Conservation (phyloP, 768 basidiomycete species). For the Cantharellus cinnabarinus region DNA sequence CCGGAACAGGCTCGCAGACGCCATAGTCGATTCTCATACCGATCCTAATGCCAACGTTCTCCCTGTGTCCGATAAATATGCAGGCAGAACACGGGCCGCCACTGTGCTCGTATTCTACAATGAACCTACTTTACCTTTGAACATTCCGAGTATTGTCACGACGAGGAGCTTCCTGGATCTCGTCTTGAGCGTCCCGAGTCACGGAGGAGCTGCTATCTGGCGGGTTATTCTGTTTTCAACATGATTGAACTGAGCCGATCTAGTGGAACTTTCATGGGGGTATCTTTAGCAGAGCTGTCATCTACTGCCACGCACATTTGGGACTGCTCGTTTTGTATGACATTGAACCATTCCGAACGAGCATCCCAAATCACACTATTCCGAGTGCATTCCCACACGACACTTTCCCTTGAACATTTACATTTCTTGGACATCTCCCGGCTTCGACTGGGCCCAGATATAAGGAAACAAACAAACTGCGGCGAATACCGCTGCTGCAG, state of each 20-base stretch:
- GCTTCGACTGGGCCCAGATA: not conserved
- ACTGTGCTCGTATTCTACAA: conserved; percentile 37
- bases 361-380: not conserved
- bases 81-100: conserved; percentile 16
- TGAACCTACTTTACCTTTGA: conserved; percentile 27
- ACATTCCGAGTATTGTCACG: conserved; percentile 22
- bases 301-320: too few species aligned
- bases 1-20: conserved; percentile 13
- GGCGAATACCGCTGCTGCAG: conserved; percentile 19
- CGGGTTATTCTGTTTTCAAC: not conserved
- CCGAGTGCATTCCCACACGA: not conserved
- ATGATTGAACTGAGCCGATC: not conserved
- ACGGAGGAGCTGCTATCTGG: not conserved
- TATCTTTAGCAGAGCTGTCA: not conserved
- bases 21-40: conserved; percentile 23
- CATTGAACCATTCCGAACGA: not conserved
- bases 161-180: conserved; percentile 25
- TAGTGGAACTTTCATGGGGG: not conserved
- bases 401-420: not conserved
- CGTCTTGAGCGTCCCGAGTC: conserved; percentile 18
- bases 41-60: conserved; percentile 35
- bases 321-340: not conserved
- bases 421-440: not conserved
- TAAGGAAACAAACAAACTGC: not conserved
- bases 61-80: conserved; percentile 21